Evolutionary conservation across 768 basidiomycete genomes (phyloP).

Genomic region (Amanita pallidorosea): DNA sequence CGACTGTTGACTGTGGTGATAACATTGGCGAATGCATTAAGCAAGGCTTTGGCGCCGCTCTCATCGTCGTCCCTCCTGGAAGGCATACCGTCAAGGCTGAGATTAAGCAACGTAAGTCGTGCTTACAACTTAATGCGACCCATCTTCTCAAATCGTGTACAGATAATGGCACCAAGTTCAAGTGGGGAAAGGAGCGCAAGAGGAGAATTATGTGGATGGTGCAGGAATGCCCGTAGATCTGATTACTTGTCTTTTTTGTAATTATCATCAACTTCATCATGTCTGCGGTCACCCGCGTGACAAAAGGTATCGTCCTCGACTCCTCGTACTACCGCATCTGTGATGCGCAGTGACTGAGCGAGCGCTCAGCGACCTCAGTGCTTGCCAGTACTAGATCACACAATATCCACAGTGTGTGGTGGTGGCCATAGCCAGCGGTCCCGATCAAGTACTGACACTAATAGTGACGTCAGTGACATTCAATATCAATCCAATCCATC

Average conservation of each 20-base stretch:
- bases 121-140: not conserved
- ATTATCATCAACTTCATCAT: too few species aligned
- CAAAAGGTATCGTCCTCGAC: too few species aligned
- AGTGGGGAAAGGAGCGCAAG: not conserved
- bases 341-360: too few species aligned
- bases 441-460: too few species aligned
- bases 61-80: not conserved
- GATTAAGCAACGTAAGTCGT: not conserved
- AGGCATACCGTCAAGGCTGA: constrained; percentile 2
- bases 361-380: too few species aligned
- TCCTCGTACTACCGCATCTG: too few species aligned
- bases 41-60: not conserved
- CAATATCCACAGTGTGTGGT: too few species aligned
- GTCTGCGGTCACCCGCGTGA: too few species aligned
- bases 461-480: too few species aligned
- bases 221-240: not conserved
- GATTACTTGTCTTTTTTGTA: not conserved
- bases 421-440: too few species aligned
- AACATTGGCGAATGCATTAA: not conserved
- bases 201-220: constrained; percentile 3
- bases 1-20: constrained; percentile 3
- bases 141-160: not conserved
- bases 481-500: too few species aligned
- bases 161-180: not conserved
- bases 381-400: too few species aligned